Evolutionary conservation across 2,329 filamentous ascomycete species (phyloP), one percentile per base, ranked within the genome.

Genomic region (Arthrinium phaeospermum): DNA sequence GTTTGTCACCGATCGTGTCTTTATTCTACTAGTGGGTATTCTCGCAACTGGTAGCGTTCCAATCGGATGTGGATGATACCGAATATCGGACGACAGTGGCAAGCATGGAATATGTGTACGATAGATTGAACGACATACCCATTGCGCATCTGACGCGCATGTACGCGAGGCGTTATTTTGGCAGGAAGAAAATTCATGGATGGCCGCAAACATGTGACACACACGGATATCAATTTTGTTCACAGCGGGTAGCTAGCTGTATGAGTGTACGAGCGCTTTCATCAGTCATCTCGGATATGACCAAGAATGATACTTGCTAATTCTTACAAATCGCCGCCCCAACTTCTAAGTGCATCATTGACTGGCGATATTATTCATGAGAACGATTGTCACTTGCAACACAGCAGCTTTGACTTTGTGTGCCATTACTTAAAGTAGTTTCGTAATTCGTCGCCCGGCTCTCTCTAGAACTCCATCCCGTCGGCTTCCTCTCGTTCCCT

Each of bases 401-500:
- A 41, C 10, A 14, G 57, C 41, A 41, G 57, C 24, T 41, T 19
- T 24, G 30, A 64, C 41, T n/a, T 37, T n/a, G 34, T 24, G 49
- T 41, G 57, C 57, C 57, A n/a, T 41, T 14, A 41, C 27, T 30
- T 30, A 24, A 2, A 49, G 19, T 46, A 34, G 19, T 64, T 64
- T 64, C 57, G 57, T 41, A 34, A 64, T 13, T 41, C 57, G 34
- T 64, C 10, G 8, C 34, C 6, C 22, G 2, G 16, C 10, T 37
- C 27, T 24, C 4, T 64, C 37, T 75, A 90, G 80, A 90, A 90
- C 37, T 90, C 87, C 85, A 90, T 86, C 0, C 82, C 79, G 34
- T 82, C 81, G 2, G 82, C 82, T 30, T 87, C 87, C 2, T 88
- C 87, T 34, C 88, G 82, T 79, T 91, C 89, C 73, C 88, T 79